Conservation (phyloP, 2,329 filamentous ascomycete species). For the Cadophora sp. region DNA sequence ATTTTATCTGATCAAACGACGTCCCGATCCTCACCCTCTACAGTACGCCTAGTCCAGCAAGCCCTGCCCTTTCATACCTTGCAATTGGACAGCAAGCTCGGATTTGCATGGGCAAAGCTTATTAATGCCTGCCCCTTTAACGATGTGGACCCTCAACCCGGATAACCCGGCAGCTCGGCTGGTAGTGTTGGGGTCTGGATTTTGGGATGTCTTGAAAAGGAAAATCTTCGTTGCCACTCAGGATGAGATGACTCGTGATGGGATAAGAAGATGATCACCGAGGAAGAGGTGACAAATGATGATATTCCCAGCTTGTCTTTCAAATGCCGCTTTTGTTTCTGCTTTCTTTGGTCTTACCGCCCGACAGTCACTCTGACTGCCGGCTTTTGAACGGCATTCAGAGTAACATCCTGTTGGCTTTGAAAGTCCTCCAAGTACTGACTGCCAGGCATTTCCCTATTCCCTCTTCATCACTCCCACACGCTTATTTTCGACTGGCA, state of each 20-base stretch:
- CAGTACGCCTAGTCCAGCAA: neutral
- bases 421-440: too few species aligned
- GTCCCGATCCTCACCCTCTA: neutral
- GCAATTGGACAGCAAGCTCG: constrained; percentile 2
- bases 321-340: neutral
- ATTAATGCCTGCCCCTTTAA: constrained; percentile 2
- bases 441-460: neutral
- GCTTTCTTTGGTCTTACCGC: neutral
- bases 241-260: neutral
- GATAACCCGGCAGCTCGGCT: neutral
- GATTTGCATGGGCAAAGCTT: constrained; percentile 7
- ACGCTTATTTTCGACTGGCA: too few species aligned
- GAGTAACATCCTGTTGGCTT: too few species aligned
- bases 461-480: neutral
- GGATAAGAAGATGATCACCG: neutral
- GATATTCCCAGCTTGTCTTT: neutral
- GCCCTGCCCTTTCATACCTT: constrained; percentile 3
- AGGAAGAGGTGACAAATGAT: neutral
- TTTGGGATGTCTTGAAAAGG: neutral
- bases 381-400: neutral
- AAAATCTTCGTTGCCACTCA: constrained; percentile 11
- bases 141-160: neutral
- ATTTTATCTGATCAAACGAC: constrained; percentile 8
- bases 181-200: neutral
- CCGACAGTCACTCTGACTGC: neutral